Evolutionary conservation across 2,329 filamentous ascomycete genomes (phyloP), one percentile per base, ranked within the genome.

Genomic region (Parastagonospora nodorum): DNA sequence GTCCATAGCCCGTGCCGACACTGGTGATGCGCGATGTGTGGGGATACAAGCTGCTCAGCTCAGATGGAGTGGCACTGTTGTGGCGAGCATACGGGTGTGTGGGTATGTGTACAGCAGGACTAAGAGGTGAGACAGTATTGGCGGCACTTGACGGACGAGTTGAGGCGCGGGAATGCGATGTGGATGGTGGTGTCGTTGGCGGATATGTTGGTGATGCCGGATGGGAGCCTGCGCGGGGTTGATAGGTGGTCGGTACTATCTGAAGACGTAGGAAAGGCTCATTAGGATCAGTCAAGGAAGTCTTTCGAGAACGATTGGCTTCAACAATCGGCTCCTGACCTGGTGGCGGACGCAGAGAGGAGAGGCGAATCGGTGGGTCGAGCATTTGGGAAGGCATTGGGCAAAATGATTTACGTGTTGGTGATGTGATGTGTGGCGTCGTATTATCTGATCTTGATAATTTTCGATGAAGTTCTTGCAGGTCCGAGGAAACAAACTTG

Each of bases 311-410:
- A n/a, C 58, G 57, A 2, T 42, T 32, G 1, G 46, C 39, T 51
- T 61, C 58, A n/a, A 40, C 28, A 11, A 50, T 19, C 8, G 50
- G 36, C 11, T 57, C 55, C 2, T 53, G 43, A 8, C 41, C 41
- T n/a, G 57, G 59, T 28, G 62, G 62, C 15, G 69, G 61, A 7
- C 47, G 58, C 2, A 72, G 53, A 8, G 66, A 65, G n/a, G 67
- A 68, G n/a, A 67, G 57, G 8, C 69, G 64, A 36, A 63, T 63
- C 5, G 68, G 67, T n/a, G 51, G 59, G n/a, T 69, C 64, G 15
- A 53, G 50, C 16, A 63, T 38, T 12, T 67, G 60, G 15, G 57
- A 30, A 24, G 61, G 59, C n/a, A 65, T 45, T 28, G 55, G 57
- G 15, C 52, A 61, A 15, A 53, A 53, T 5, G 58, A 53, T 29